A percentile compares a stretch with the other conserved stretches of the same genome.
Evolutionary conservation across 2,329 filamentous ascomycete species (phyloP).

Genomic region (Cytospora leucostoma): DNA sequence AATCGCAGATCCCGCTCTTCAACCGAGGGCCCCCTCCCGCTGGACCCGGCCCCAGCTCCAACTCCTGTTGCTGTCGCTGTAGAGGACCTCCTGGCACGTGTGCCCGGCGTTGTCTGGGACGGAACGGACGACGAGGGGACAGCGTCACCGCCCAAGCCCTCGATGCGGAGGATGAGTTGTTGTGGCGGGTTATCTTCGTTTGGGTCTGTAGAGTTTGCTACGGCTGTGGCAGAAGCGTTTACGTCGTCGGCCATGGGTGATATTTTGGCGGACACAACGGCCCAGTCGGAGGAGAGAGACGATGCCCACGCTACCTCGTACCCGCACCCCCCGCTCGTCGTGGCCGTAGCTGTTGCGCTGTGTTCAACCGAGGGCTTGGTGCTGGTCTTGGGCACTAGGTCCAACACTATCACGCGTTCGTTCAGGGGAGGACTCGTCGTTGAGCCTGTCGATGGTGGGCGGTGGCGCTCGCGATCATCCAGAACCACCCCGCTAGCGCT

Average conservation of each 20-base stretch:
- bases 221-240: conserved; percentile 30
- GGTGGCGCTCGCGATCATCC: conserved; percentile 33
- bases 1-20: conserved; percentile 21
- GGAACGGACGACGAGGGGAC: not conserved
- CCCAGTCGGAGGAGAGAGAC: conserved; percentile 75
- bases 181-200: conserved; percentile 36
- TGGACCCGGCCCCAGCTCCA: not conserved
- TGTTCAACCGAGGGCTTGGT: not conserved
- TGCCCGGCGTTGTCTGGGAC: not conserved
- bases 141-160: conserved; percentile 49
- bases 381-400: conserved; percentile 45
- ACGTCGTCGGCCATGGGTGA: conserved; percentile 46
- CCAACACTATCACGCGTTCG: conserved; percentile 56
- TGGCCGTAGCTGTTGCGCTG: not conserved
- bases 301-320: conserved; percentile 67
- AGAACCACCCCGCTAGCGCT: conserved; percentile 34
- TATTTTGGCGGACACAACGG: conserved; percentile 51
- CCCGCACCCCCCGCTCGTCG: conserved; percentile 28
- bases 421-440: conserved; percentile 24
- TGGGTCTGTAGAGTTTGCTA: conserved; percentile 33
- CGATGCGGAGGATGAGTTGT: conserved; percentile 62
- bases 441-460: not conserved
- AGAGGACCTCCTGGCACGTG: conserved; percentile 35
- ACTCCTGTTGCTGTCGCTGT: not conserved
- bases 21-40: conserved; percentile 23